These are phyloP conservation scores for Xylaria venustula DNA, from an alignment of 495 filamentous ascomycete species.

Conservation along the genomic window DNA sequence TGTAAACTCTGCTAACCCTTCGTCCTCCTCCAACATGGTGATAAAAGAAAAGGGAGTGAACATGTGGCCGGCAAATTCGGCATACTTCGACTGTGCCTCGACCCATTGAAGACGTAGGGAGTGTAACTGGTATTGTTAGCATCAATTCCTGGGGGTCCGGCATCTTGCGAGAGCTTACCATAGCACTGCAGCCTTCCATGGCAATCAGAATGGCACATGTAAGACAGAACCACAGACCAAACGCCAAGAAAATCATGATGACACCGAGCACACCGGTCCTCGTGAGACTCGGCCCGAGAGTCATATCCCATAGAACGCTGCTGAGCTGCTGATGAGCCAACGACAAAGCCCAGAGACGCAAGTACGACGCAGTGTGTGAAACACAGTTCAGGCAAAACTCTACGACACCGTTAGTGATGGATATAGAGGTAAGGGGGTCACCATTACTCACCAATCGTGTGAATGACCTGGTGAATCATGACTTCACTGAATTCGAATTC, in stretches of 20 bases:
- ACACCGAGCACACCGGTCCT: conserved; percentile 66
- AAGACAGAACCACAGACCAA: conserved; percentile 84
- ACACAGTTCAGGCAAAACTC: conserved; percentile 99
- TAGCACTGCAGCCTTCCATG: conserved; percentile 52
- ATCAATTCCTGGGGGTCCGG: not conserved
- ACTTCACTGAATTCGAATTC: conserved; percentile 95
- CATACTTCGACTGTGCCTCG: conserved; percentile 99
- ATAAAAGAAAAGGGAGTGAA: conserved; percentile 94
- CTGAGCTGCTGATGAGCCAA: conserved; percentile 97
- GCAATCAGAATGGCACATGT: conserved; percentile 71
- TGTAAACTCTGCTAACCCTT: conserved; percentile 46
- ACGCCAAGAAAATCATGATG: conserved; percentile 73
- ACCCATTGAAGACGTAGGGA: conserved; percentile 97
- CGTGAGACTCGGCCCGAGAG: conserved; percentile 71
- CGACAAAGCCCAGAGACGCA: conserved; percentile 96
- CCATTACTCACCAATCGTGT: conserved; percentile 80
- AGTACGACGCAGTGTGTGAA: conserved; percentile 97
- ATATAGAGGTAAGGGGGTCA: conserved; percentile 5
- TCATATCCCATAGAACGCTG: conserved; percentile 96
- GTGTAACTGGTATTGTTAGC: conserved; percentile 57
- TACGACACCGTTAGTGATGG: conserved; percentile 28
- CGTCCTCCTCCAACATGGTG: conserved; percentile 81
- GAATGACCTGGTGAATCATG: conserved; percentile 99
- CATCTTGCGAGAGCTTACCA: conserved; percentile 35
- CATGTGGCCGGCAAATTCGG: conserved; percentile 88